Percentiles rank a stretch among this genome's conserved stretches.
Conservation (phyloP, 176 grass and related monocot species). For the Thinopyrum elongatum region DNA sequence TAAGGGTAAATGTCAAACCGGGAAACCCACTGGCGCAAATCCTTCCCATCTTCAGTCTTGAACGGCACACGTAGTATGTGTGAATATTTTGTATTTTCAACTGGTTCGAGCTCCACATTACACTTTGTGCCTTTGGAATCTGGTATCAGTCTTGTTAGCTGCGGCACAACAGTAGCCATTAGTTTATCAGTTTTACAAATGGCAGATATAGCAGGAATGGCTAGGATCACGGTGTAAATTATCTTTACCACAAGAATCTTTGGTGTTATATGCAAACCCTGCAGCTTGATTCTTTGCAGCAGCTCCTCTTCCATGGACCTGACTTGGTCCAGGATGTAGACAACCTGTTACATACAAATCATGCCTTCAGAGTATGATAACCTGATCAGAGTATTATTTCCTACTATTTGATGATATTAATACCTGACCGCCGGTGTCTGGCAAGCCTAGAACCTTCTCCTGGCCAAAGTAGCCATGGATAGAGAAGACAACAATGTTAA, state of each 20-base stretch:
- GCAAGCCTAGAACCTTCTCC: constrained; percentile 93
- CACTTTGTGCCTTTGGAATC: constrained; percentile 94
- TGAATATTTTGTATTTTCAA: constrained; percentile 72
- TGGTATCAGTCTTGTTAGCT: constrained; percentile 97
- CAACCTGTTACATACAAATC: constrained; percentile 52
- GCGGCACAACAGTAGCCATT: background rate
- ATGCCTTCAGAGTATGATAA: constrained; percentile 11
- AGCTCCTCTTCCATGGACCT: constrained; percentile 90
- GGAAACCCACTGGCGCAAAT: constrained; percentile 73
- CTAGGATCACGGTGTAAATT: background rate
- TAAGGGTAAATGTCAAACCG: constrained; percentile 96
- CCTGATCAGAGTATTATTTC: background rate
- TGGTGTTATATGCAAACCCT: constrained; percentile 77
- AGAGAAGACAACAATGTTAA: constrained; percentile 84
- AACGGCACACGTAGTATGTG: constrained; percentile 92
- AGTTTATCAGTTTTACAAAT: constrained; percentile 9
- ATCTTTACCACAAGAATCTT: constrained; percentile 96
- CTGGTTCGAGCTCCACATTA: constrained; percentile 82
- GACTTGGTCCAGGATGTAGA: constrained; percentile 98
- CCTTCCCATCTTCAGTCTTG: constrained; percentile 57
- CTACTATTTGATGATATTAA: constrained; percentile 18
- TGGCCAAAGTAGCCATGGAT: constrained; percentile 97
- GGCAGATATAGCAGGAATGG: background rate
- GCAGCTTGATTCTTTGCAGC: constrained; percentile 82
- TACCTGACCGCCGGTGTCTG: constrained; percentile 96